Base-by-base conservation (phyloP, 139 green algal species). In the Coelastrella sp. region DNA sequence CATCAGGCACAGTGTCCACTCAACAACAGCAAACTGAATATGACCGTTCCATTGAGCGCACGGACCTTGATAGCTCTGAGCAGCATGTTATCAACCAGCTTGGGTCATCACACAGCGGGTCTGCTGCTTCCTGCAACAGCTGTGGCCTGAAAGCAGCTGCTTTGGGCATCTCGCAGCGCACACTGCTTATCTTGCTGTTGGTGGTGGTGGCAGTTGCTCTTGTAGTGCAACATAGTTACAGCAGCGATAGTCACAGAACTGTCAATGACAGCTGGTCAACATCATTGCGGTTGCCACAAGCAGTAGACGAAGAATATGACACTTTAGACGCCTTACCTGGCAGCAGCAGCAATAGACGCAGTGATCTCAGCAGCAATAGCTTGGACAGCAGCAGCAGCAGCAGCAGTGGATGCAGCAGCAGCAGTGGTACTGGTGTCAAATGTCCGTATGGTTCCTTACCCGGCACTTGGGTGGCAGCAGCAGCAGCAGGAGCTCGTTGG, bases 311-410 rank as follows among this genome's bases (percentile, higher is more conserved):
- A 69, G 6, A 21, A 25, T 30, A 5, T 41, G 7, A 40, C 30
- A 8, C 62, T 23, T 40, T 40, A 4, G 38, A 15, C 62, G 38
- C 1, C 8, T 69, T 9, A 9, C 40, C 27, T 69, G 25, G 30
- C 30, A 40, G 1, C 40, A 23, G 7, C 40, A 30, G 9, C 40
- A 30, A 8, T 40, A 17, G 62, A 8, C 6, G 11, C 17, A 9
- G 27, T 69, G n/a, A 23, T 41, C 34, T 27, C 13, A 30, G 37
- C 62, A 21, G 17, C 50, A 51, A 41, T 32, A 81, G 73, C 79
- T 68, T 9, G 6, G 74, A 45, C 79, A 68, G 79, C 79, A 74
- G 76, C n/a, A 83, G 76, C 48, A 80, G 72, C 30, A 80, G 48
- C 23, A 41, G 62, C 9, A 35, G 17, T 67, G 13, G 21, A 67